Evolutionary conservation across 441 rosid genomes (phyloP), one percentile per base, ranked within the genome.

Genomic region (Bocquillonia castaneifolia): DNA sequence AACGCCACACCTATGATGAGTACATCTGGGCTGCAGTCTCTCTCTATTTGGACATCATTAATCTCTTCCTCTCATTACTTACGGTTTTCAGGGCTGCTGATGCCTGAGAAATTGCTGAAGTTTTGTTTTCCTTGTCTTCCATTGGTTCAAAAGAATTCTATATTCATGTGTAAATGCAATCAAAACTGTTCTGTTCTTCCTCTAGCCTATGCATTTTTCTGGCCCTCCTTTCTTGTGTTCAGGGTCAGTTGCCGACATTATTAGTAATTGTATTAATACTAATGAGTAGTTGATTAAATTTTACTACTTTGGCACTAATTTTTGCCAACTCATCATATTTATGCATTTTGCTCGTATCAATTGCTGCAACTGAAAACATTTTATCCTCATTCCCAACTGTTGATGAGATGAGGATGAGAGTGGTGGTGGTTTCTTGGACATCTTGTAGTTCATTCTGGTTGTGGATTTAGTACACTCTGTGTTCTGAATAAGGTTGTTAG

Each of bases 11-110:
- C 0, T 91, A 89, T 12, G 97, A 89, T 58, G 94, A 91, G 5
- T 89, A 91, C 69, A 89, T 91, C 29, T 89, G 92, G 96, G 97
- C 96, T 48, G 85, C 97, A 0, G 83, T 89, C 0, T 55, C 87
- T 34, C 77, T 91, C 20, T 91, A 91, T 67, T 74, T 91, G 29
- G 97, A 91, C 60, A 79, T 89, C 68, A 76, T 89, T 48, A 91
- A 89, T 63, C 91, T 91, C 67, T 91, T 91, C 80, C 78, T 91
- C 5, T 72, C 96, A 1, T 62, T 91, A 67, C 76, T 89, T 8
- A 76, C 84, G 13, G 12, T 91, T 69, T 84, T 91, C 63, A 84
- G 93, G 44, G 93, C 91, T 15, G 85, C 85, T 23, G 89, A 86
- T 1, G 48, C 36, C 42, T 71, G 39, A 63, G 48, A 22, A 53